These are phyloP conservation scores for Aspergillus biplanus DNA, from an alignment of 495 filamentous ascomycete genomes.

Conservation along the genomic window DNA sequence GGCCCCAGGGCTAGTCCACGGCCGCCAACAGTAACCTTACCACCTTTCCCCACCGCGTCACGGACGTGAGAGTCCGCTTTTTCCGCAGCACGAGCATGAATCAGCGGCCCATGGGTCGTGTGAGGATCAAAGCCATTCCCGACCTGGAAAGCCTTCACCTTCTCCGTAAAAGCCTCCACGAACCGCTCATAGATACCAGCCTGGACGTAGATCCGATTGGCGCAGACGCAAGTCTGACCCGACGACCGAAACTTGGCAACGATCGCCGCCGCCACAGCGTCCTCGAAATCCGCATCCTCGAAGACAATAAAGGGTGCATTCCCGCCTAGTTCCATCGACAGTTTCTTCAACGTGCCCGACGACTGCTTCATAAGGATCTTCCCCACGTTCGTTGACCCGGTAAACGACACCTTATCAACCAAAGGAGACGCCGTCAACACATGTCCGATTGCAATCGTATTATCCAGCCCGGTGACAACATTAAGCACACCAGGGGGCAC, in stretches of 20 bases:
- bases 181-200: conserved; percentile 45
- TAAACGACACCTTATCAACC: conserved; percentile 69
- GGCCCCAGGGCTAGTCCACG: conserved; percentile 53
- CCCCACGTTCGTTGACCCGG: conserved; percentile 59
- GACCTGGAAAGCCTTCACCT: conserved; percentile 51
- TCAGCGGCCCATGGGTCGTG: conserved; percentile 62
- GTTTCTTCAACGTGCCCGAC: conserved; percentile 60
- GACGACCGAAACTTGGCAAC: conserved; percentile 56
- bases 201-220: conserved; percentile 67
- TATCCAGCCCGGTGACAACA: conserved; percentile 58
- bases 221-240: conserved; percentile 65
- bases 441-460: conserved; percentile 58
- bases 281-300: conserved; percentile 63
- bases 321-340: conserved; percentile 67
- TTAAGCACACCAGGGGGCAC: conserved; percentile 64
- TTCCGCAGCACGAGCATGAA: conserved; percentile 54
- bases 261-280: conserved; percentile 52
- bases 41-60: conserved; percentile 58
- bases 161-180: conserved; percentile 46
- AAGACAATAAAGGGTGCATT: conserved; percentile 71
- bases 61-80: conserved; percentile 56
- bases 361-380: conserved; percentile 53
- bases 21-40: conserved; percentile 66
- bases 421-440: conserved; percentile 58
- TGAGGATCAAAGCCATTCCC: conserved; percentile 55